These are phyloP conservation scores for Metschnikowia drakensbergensis DNA, from an alignment of 805 yeast species.

Conservation along the genomic window DNA sequence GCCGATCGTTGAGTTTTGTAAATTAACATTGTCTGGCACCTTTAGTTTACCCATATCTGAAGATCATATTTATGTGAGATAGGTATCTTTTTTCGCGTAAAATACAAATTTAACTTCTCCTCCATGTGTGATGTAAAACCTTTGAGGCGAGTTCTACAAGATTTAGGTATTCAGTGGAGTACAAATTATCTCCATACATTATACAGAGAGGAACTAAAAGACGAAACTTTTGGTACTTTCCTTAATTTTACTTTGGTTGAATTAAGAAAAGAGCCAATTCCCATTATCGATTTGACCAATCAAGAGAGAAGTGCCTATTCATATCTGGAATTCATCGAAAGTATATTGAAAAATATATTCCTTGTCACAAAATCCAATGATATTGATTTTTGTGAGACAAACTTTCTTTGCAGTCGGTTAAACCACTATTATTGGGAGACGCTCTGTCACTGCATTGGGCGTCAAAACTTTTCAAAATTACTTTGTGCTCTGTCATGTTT, in stretches of 20 bases:
- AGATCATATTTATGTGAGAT: background rate
- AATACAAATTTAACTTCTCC: background rate
- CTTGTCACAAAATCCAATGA: background rate
- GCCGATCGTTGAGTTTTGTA: constrained; percentile 42
- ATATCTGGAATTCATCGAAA: constrained; percentile 6
- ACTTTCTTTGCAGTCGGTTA: constrained; percentile 34
- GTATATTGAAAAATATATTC: background rate
- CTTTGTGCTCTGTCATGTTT: constrained; percentile 20
- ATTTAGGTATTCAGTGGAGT: background rate
- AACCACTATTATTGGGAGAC: constrained; percentile 45
- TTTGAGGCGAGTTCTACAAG: background rate
- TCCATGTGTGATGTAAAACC: background rate
- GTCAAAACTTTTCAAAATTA: constrained; percentile 32
- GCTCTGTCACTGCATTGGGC: constrained; percentile 40
- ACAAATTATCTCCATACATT: background rate
- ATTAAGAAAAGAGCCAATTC: background rate
- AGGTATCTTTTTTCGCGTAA: background rate
- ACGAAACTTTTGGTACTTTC: background rate
- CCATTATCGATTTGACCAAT: background rate
- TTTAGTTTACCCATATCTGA: constrained; percentile 15
- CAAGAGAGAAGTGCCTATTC: background rate
- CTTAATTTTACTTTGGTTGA: background rate
- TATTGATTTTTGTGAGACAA: background rate
- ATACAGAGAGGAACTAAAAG: background rate
- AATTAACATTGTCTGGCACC: constrained; percentile 36